A percentile compares a stretch with the other conserved stretches of the same genome.
These are phyloP conservation scores for Trametes versicolor DNA, from an alignment of 1,284 basidiomycete genomes.

Conservation along the genomic window DNA sequence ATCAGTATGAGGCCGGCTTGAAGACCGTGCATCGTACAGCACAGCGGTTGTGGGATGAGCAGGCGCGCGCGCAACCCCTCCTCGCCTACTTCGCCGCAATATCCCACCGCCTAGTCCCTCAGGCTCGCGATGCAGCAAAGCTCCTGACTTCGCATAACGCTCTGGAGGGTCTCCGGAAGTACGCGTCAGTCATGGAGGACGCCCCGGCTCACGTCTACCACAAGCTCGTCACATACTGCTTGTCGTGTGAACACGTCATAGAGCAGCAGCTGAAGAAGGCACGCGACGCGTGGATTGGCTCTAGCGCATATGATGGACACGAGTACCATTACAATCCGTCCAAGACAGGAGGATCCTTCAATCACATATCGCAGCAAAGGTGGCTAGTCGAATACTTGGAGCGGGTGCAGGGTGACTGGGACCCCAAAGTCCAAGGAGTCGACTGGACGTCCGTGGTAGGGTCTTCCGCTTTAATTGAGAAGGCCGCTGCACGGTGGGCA, in stretches of 20 bases:
- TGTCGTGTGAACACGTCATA: background rate
- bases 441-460: background rate
- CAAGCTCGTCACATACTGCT: background rate
- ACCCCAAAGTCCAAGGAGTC: background rate
- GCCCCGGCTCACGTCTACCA: slow-evolving; percentile 13
- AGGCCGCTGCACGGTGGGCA: background rate
- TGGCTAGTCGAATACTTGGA: background rate
- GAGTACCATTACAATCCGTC: background rate
- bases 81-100: slow-evolving; percentile 8
- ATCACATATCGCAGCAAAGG: background rate
- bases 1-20: background rate
- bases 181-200: slow-evolving; percentile 18
- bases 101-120: background rate
- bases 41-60: background rate
- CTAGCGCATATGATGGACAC: too few species aligned
- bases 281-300: background rate
- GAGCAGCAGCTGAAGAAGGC: background rate
- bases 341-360: too few species aligned
- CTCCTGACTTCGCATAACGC: background rate
- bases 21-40: background rate
- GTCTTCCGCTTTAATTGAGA: background rate
- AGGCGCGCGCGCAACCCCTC: background rate
- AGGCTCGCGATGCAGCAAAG: background rate
- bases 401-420: background rate
- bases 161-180: background rate